Evolutionary conservation across 129 eudicot genomes (phyloP).

Genomic region (Centaurea solstitialis): DNA sequence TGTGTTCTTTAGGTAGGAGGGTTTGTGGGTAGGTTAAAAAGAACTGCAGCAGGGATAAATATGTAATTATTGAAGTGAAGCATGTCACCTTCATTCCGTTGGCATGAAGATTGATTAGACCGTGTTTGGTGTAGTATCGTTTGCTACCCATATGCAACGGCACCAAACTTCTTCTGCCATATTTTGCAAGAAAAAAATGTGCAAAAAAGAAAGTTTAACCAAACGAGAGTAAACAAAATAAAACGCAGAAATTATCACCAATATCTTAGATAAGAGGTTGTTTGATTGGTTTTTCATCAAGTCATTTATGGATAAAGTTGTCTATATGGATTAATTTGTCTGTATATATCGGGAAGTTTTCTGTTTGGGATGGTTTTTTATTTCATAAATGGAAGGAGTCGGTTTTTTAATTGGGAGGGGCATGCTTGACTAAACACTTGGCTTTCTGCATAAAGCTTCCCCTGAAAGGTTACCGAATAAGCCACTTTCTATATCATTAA

Average conservation of each 20-base stretch:
- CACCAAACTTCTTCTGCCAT: slow-evolving; percentile 18
- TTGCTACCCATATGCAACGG: slow-evolving; percentile 9
- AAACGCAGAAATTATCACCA: slow-evolving; percentile 3
- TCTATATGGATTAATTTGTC: too few species aligned
- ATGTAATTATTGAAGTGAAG: not conserved
- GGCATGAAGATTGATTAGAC: slow-evolving; percentile 37
- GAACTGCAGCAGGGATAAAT: slow-evolving; percentile 18
- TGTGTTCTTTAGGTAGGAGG: slow-evolving; percentile 55
- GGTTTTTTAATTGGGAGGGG: too few species aligned
- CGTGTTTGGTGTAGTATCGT: slow-evolving; percentile 8
- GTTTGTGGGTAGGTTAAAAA: slow-evolving; percentile 16
- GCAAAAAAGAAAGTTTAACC: not conserved
- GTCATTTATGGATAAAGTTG: too few species aligned
- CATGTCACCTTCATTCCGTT: slow-evolving; percentile 37
- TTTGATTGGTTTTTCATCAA: too few species aligned
- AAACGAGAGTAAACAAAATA: not conserved
- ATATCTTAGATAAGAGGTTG: not conserved
- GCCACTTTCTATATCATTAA: too few species aligned
- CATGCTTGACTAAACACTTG: too few species aligned
- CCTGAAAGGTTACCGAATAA: too few species aligned
- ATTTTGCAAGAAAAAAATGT: not conserved
- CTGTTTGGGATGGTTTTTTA: too few species aligned
- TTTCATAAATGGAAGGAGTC: too few species aligned
- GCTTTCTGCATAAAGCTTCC: too few species aligned
- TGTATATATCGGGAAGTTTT: too few species aligned